Evolutionary conservation across 2,329 filamentous ascomycete genomes (phyloP).

Genomic region (Samsoniella hepiali): DNA sequence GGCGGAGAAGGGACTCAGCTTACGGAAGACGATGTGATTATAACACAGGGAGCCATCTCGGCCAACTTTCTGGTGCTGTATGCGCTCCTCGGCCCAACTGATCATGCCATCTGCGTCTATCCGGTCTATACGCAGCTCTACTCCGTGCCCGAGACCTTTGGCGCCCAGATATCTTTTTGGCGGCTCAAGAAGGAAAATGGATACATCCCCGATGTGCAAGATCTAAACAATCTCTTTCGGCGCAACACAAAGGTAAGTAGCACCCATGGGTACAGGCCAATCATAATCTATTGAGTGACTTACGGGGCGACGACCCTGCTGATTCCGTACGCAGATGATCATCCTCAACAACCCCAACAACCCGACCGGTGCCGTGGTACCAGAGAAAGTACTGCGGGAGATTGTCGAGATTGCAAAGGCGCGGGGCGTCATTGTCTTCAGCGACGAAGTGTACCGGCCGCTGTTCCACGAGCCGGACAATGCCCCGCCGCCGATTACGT

Average conservation of each 20-base stretch:
- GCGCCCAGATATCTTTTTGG: conserved; percentile 77
- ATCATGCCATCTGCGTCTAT: conserved; percentile 84
- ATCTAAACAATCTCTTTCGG: conserved; percentile 62
- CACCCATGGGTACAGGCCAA: conserved; percentile 21
- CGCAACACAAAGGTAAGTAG: conserved; percentile 65
- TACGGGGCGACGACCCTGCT: background rate
- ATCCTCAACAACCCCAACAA: conserved; percentile 75
- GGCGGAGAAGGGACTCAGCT: conserved; percentile 50
- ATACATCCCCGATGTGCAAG: conserved; percentile 64
- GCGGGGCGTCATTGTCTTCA: conserved; percentile 63
- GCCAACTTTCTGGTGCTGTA: conserved; percentile 84
- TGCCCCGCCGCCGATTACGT: conserved; percentile 62
- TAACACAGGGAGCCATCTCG: conserved; percentile 76
- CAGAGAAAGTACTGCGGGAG: conserved; percentile 54
- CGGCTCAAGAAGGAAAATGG: conserved; percentile 60
- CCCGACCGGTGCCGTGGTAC: conserved; percentile 70
- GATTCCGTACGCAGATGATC: conserved; percentile 37
- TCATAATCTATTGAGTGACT: conserved; percentile 24
- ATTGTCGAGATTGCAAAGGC: conserved; percentile 62
- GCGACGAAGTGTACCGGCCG: conserved; percentile 81
- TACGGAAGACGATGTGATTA: conserved; percentile 61
- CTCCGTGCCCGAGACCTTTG: conserved; percentile 67
- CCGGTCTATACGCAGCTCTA: conserved; percentile 87
- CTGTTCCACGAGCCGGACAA: conserved; percentile 65
- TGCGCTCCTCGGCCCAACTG: conserved; percentile 65